Conservation (phyloP, 352 stramenopile species). For the Plasmopara muralis region DNA sequence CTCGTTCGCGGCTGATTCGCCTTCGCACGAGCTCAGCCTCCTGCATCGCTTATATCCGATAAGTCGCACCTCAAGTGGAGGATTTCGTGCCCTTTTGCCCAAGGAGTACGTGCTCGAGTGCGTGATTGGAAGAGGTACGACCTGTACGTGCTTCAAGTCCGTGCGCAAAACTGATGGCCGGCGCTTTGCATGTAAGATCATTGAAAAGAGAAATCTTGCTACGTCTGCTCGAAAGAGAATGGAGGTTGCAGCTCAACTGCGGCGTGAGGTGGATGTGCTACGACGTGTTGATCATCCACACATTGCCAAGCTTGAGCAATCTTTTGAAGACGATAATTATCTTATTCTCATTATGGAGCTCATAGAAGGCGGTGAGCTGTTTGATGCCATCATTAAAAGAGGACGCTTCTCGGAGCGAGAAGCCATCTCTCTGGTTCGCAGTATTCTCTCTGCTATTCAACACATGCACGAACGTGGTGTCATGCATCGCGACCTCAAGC, state of each 20-base stretch:
- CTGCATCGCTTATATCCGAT: slow-evolving; percentile 13
- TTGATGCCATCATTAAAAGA: slow-evolving; percentile 71
- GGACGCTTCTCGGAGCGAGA: slow-evolving; percentile 52
- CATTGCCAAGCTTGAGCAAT: slow-evolving; percentile 59
- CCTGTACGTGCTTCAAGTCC: slow-evolving; percentile 65
- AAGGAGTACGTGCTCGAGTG: slow-evolving; percentile 50
- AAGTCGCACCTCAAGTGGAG: slow-evolving; percentile 7
- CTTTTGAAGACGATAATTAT: slow-evolving; percentile 63
- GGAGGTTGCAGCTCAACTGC: slow-evolving; percentile 51
- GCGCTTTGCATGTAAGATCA: slow-evolving; percentile 71
- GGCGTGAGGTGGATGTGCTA: slow-evolving; percentile 63
- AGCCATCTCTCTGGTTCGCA: slow-evolving; percentile 40
- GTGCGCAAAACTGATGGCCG: slow-evolving; percentile 34
- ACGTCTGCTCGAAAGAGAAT: slow-evolving; percentile 39
- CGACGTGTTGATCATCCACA: slow-evolving; percentile 51
- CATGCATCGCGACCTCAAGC: slow-evolving; percentile 69
- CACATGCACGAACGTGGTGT: slow-evolving; percentile 71
- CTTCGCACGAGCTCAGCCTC: slow-evolving; percentile 13
- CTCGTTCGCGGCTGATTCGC: slow-evolving; percentile 41
- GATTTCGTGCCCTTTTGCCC: slow-evolving; percentile 36
- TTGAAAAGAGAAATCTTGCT: slow-evolving; percentile 59
- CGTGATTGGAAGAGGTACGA: slow-evolving; percentile 57
- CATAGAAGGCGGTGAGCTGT: slow-evolving; percentile 72
- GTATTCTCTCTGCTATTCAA: slow-evolving; percentile 60
- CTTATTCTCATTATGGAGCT: slow-evolving; percentile 70